Evolutionary conservation across 257 asterid genomes (phyloP).

Genomic region (Ocimum tenuiflorum): DNA sequence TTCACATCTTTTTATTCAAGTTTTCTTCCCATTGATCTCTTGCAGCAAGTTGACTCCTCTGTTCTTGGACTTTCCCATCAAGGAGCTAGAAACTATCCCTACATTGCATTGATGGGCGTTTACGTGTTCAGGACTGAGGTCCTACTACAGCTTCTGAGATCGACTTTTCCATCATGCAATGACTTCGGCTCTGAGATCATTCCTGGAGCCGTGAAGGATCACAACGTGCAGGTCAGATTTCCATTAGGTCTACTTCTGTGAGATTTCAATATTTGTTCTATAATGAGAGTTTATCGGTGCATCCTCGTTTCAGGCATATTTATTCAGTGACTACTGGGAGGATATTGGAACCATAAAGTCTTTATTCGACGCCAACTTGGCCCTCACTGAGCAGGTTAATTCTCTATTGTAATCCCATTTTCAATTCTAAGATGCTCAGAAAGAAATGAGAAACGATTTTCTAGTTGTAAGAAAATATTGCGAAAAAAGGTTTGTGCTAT

Average conservation of each 20-base stretch:
- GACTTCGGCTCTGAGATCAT: slow-evolving; percentile 97
- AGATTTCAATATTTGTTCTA: too few species aligned
- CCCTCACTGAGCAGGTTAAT: slow-evolving; percentile 78
- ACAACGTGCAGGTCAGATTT: slow-evolving; percentile 90
- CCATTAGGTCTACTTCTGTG: too few species aligned
- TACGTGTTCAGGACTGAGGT: slow-evolving; percentile 80
- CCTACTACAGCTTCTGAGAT: slow-evolving; percentile 52
- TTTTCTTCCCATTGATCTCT: slow-evolving; percentile 13
- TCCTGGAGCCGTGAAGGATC: slow-evolving; percentile 78
- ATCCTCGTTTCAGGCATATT: too few species aligned
- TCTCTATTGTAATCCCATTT: background rate
- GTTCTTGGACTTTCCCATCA: slow-evolving; percentile 63
- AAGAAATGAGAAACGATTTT: background rate
- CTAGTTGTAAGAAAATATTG: background rate
- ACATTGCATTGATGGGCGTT: slow-evolving; percentile 98
- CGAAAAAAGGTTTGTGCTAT: slow-evolving; percentile 7
- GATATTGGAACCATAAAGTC: slow-evolving; percentile 89
- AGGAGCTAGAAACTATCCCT: slow-evolving; percentile 54
- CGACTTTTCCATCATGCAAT: slow-evolving; percentile 66
- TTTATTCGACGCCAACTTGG: slow-evolving; percentile 86
- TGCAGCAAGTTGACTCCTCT: slow-evolving; percentile 86
- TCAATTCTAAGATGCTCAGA: background rate
- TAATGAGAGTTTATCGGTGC: too few species aligned
- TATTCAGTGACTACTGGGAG: slow-evolving; percentile 91
- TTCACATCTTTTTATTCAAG: background rate